Conservation (phyloP, 495 filamentous ascomycete species). For the Amphirosellinia nigrospora region DNA sequence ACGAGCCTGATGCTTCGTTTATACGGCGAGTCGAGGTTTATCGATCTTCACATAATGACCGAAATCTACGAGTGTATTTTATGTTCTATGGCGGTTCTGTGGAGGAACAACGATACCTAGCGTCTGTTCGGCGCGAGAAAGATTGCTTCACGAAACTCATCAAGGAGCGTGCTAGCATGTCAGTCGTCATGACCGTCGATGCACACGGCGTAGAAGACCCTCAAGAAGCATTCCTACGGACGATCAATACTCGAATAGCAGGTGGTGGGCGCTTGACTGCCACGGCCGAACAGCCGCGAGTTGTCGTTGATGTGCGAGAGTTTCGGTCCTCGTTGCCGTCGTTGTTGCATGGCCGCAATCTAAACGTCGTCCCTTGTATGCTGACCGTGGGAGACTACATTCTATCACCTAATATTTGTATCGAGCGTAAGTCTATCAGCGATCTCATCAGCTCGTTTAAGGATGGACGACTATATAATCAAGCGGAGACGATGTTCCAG, state of each 20-base stretch:
- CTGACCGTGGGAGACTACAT: slow-evolving; percentile 98
- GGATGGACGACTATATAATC: slow-evolving; percentile 88
- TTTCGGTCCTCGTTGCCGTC: slow-evolving; percentile 93
- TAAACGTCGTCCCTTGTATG: slow-evolving; percentile 89
- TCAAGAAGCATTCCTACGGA: slow-evolving; percentile 91
- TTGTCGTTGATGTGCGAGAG: slow-evolving; percentile 95
- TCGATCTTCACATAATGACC: slow-evolving; percentile 86
- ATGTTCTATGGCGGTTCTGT: slow-evolving; percentile 95
- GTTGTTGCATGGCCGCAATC: slow-evolving; percentile 83
- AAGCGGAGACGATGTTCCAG: slow-evolving; percentile 91
- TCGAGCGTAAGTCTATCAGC: slow-evolving; percentile 91
- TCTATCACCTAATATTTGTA: slow-evolving; percentile 84
- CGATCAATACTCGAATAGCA: slow-evolving; percentile 95
- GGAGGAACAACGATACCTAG: slow-evolving; percentile 94
- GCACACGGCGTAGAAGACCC: slow-evolving; percentile 75
- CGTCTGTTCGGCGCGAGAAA: slow-evolving; percentile 87
- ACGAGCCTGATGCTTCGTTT: slow-evolving; percentile 95
- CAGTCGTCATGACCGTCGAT: slow-evolving; percentile 78
- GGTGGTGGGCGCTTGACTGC: slow-evolving; percentile 88
- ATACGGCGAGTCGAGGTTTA: slow-evolving; percentile 95
- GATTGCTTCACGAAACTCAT: slow-evolving; percentile 94
- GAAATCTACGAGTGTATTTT: slow-evolving; percentile 91
- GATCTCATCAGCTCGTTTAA: slow-evolving; percentile 91
- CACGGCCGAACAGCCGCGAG: slow-evolving; percentile 87
- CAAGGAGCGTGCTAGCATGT: slow-evolving; percentile 91